Base-by-base conservation (phyloP, 495 filamentous ascomycete genomes). In the Podospora sp. region DNA sequence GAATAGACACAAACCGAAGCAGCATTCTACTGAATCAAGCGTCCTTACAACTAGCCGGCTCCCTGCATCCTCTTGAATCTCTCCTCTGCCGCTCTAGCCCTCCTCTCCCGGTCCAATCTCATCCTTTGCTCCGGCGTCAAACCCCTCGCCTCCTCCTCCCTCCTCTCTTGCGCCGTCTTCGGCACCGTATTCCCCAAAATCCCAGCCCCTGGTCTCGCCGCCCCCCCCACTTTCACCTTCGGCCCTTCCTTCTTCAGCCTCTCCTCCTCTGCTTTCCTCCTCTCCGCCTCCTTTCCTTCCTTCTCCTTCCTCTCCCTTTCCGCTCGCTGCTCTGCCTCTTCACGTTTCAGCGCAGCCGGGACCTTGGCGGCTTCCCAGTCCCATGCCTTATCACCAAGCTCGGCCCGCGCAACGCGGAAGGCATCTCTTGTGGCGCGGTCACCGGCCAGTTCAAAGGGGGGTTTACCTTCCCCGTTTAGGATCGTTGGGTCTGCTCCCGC, bases 351-450 rank as follows among this genome's bases (percentile, higher is more conserved):
- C 0, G 89, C 80, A 0, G 87, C 72, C 0, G 94, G 93, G 0
- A 98, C 87, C 21, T 83, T 82, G 1, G 92, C 90, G 1, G 76
- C 79, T 2, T 88, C 84, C 96, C 96, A 99, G 75, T 93, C 84
- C 91, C 91, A 97, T 6, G 74, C 76, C 0, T 71, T 69, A 72
- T 95, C 93, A 2, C 93, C 94, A 1, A 97, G 81, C 71, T 94
- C 90, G 55, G 84, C 82, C 9, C 95, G 89, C 0, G 93, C 92
- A 24, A 97, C 84, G 3, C 96, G 90, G 81, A 99, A 99, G 5
- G 93, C 92, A 72, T 98, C 94, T 0, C 95, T 87, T 0, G 93
- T 97, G 2, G 89, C 80, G 1, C 94, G 86, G 74, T 98, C 92
- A 33, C 96, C 92, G 11, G 92, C 87, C 5, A 98, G 85, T 50